Percentiles rank a stretch among this genome's conserved stretches.
Conservation (phyloP, 139 green algal species). For the Chlamydomonas sphaeroides region DNA sequence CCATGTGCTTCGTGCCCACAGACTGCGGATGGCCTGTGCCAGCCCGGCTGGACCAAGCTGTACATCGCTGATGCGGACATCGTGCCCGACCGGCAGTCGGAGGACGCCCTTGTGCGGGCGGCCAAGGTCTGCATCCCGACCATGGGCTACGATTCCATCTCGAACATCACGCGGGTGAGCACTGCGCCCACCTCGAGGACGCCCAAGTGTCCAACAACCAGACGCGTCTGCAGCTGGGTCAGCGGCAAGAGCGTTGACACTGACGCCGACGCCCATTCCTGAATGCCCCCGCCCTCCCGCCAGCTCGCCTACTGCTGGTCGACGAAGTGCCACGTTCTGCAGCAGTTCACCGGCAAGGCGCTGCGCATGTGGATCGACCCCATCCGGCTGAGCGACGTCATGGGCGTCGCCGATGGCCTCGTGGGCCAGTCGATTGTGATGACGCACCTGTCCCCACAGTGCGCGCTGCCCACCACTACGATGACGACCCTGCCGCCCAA, state of each 20-base stretch:
- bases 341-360: not conserved
- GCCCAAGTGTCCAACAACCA: not conserved
- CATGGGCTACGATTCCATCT: constrained; percentile 1
- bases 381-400: not conserved
- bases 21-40: not conserved
- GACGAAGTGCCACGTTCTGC: not conserved
- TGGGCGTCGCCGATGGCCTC: not conserved
- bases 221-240: too few relatives aligned
- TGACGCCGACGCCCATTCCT: too few relatives aligned
- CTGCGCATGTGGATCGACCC: not conserved
- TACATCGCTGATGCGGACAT: too few relatives aligned
- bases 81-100: too few relatives aligned
- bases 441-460: constrained; percentile 2
- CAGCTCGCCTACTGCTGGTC: constrained; percentile 26
- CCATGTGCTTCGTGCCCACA: not conserved
- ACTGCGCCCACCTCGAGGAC: too few relatives aligned
- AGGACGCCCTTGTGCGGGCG: too few relatives aligned
- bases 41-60: too few relatives aligned
- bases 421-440: constrained; percentile 1
- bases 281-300: not conserved
- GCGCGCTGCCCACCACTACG: not conserved
- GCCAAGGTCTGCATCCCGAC: constrained; percentile 10
- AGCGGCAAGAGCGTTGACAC: too few relatives aligned
- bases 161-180: constrained; percentile 3
- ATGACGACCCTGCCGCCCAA: too few relatives aligned